These are phyloP conservation scores for Penicillium lagena DNA, from an alignment of 495 filamentous ascomycete genomes.

Conservation along the genomic window DNA sequence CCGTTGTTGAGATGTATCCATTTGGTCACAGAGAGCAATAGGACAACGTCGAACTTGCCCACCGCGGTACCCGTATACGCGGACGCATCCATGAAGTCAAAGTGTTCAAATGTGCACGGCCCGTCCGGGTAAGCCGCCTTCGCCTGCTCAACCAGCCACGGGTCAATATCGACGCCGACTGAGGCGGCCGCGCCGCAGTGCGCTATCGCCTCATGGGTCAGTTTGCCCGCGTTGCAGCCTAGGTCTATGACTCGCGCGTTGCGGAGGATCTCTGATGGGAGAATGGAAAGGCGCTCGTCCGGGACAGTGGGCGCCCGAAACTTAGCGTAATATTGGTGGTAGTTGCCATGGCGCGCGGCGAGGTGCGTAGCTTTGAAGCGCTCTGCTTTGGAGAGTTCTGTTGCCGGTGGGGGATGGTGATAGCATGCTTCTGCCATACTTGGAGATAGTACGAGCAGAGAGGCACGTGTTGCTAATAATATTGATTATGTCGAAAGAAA, in stretches of 20 bases:
- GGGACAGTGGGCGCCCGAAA: constrained; percentile 20
- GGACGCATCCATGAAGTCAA: constrained; percentile 45
- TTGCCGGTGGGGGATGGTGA: constrained; percentile 5
- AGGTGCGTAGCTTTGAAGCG: constrained; percentile 27
- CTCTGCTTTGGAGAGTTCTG: constrained; percentile 20
- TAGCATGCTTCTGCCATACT: constrained; percentile 17
- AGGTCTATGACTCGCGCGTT: constrained; percentile 22
- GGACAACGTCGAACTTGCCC: constrained; percentile 23
- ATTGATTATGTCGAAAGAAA: constrained; percentile 10
- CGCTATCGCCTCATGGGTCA: constrained; percentile 20
- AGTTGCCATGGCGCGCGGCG: constrained; percentile 23
- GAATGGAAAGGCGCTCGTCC: constrained; percentile 22
- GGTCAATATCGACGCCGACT: constrained; percentile 26
- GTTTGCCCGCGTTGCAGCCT: constrained; percentile 22
- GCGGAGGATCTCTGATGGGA: constrained; percentile 20
- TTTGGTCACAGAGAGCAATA: constrained; percentile 23
- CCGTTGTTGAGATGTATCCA: constrained; percentile 25
- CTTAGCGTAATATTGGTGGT: constrained; percentile 26
- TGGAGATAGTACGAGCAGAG: constrained; percentile 7
- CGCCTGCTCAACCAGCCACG: constrained; percentile 22
- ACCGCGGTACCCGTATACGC: constrained; percentile 39
- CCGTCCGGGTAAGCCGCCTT: constrained; percentile 20
- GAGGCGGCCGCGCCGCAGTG: constrained; percentile 18
- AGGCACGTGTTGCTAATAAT: constrained; percentile 3
- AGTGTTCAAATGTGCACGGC: constrained; percentile 23